Percentiles rank a stretch among this genome's conserved stretches.
phyloP scores from a whole-genome alignment of 257 asterid genomes.

The Primulina huaijiensis region DNA sequence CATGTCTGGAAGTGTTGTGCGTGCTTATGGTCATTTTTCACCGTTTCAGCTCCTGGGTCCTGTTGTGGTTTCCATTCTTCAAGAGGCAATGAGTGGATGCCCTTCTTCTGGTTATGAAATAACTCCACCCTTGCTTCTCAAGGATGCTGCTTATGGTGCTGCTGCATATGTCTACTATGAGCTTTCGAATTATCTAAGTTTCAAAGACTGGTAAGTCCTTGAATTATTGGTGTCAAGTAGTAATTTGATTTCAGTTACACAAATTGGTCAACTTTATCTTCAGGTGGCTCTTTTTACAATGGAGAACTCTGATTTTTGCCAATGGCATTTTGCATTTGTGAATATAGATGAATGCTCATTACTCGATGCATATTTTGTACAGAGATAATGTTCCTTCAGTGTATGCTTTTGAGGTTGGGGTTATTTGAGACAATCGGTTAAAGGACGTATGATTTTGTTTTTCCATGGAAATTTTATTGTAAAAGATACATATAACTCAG shows the following conservation, averaged over 20 bases:
- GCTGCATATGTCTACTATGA: conserved; percentile 95
- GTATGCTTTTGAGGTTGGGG: conserved; percentile 2
- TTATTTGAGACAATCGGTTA: conserved; percentile 7
- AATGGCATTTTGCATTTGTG: conserved; percentile 5
- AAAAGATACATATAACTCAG: conserved; percentile 9
- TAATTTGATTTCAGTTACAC: conserved; percentile 12
- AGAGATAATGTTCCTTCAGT: conserved; percentile 16
- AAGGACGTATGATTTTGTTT: conserved; percentile 7
- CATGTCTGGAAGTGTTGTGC: conserved; percentile 24
- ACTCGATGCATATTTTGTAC: background rate
- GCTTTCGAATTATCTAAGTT: conserved; percentile 90
- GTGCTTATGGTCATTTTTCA: conserved; percentile 30
- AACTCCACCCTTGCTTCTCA: conserved; percentile 76
- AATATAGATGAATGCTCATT: background rate
- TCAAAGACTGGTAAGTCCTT: conserved; percentile 79
- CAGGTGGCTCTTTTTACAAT: conserved; percentile 5
- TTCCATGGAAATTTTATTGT: conserved; percentile 1
- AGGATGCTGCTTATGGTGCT: conserved; percentile 99
- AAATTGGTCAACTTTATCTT: conserved; percentile 17
- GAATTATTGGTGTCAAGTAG: conserved; percentile 20
- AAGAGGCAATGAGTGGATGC: conserved; percentile 91
- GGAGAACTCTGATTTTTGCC: conserved; percentile 19
- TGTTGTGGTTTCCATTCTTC: conserved; percentile 92
- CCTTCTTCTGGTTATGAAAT: conserved; percentile 83
- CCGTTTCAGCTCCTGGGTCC: conserved; percentile 80